Evolutionary conservation across 2,329 filamentous ascomycete genomes (phyloP).

Genomic region (Ramularia collo-cygni): DNA sequence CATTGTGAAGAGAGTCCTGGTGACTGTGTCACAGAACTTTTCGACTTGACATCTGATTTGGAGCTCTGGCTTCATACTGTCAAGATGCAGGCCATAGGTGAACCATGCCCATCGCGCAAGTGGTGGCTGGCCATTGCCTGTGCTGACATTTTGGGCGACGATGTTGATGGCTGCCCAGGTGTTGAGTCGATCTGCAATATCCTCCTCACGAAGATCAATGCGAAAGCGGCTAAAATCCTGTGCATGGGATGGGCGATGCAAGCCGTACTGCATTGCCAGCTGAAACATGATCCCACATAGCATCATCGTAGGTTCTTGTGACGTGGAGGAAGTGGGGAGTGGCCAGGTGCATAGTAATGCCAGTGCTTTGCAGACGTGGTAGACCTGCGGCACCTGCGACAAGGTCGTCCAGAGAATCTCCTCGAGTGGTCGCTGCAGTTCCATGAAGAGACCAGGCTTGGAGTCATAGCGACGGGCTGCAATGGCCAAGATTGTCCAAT

Average conservation of each 20-base stretch:
- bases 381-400: constrained; percentile 68
- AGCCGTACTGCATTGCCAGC: constrained; percentile 72
- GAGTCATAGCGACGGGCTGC: constrained; percentile 63
- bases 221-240: constrained; percentile 71
- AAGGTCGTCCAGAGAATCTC: constrained; percentile 71
- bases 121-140: constrained; percentile 74
- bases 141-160: constrained; percentile 72
- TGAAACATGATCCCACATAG: constrained; percentile 82
- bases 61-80: constrained; percentile 54
- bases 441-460: constrained; percentile 58
- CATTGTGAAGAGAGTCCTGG: constrained; percentile 73
- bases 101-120: constrained; percentile 46
- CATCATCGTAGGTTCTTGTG: constrained; percentile 74
- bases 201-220: constrained; percentile 65
- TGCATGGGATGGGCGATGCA: constrained; percentile 73
- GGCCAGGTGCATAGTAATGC: constrained; percentile 78
- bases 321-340: constrained; percentile 71
- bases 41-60: constrained; percentile 65
- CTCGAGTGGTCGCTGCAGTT: constrained; percentile 59
- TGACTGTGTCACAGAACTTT: constrained; percentile 69
- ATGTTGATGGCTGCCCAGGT: constrained; percentile 85
- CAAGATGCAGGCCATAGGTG: constrained; percentile 68
- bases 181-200: constrained; percentile 68
- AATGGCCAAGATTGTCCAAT: constrained; percentile 76
- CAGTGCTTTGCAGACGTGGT: constrained; percentile 74